A percentile compares a stretch with the other conserved stretches of the same genome.
Evolutionary conservation across 805 yeast genomes (phyloP).

Genomic region (Torulaspora delbrueckii): DNA sequence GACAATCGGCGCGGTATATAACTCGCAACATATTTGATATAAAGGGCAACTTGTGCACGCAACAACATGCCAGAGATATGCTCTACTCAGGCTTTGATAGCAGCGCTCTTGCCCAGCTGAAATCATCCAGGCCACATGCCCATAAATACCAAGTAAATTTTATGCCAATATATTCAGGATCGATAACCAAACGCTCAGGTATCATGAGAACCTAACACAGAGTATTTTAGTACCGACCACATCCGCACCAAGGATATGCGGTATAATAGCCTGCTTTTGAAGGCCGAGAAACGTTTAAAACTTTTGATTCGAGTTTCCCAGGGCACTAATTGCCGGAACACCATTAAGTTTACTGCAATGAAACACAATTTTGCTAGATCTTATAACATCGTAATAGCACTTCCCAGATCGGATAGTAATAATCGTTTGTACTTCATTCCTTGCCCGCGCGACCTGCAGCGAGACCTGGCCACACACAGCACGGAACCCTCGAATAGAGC

Average conservation of each 20-base stretch:
- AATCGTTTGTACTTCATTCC: not conserved
- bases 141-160: no score
- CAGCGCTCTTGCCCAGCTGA: no score
- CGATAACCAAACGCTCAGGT: not conserved
- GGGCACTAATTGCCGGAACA: not conserved
- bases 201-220: not conserved
- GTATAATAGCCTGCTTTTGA: not conserved
- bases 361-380: not conserved
- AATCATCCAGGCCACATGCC: no score
- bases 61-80: no score
- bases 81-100: no score
- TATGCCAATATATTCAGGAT: no score
- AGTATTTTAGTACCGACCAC: not conserved
- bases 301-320: not conserved
- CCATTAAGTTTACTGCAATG: not conserved
- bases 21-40: no score
- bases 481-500: not conserved
- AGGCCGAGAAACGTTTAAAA: not conserved
- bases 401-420: not conserved
- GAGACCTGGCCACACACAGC: not conserved
- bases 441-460: not conserved
- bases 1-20: no score
- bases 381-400: not conserved
- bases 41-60: no score
- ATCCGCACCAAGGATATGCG: not conserved